phyloP scores from a whole-genome alignment of 1,139 yeast genomes.

The Yarrowia galli region DNA sequence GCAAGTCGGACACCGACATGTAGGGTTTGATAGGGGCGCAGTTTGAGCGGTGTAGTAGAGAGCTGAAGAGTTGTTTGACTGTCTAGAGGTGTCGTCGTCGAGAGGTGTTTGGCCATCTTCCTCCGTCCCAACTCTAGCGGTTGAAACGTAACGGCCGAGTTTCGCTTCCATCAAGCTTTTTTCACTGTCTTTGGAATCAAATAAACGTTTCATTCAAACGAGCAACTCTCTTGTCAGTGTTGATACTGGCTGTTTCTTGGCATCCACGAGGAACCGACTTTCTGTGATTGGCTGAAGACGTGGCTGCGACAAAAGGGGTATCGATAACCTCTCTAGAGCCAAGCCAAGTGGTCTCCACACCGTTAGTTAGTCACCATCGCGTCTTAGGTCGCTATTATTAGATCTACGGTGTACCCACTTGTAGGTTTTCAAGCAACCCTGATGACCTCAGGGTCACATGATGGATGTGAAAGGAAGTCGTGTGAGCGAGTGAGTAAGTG shows the following conservation, averaged over 20 bases:
- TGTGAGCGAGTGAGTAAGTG: background rate
- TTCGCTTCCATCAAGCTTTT: constrained; percentile 5
- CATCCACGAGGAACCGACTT: background rate
- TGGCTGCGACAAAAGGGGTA: too few species aligned
- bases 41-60: background rate
- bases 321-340: too few species aligned
- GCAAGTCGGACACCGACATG: constrained; percentile 28
- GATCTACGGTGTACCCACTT: background rate
- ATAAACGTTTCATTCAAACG: background rate
- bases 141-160: background rate
- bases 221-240: background rate
- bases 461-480: background rate
- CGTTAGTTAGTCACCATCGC: background rate
- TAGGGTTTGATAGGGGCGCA: constrained; percentile 15
- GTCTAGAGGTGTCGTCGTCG: background rate
- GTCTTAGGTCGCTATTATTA: background rate
- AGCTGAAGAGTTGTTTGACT: background rate
- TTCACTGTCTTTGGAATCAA: background rate
- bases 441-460: constrained; percentile 9
- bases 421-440: constrained; percentile 13
- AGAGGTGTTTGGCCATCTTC: too few species aligned
- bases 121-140: background rate
- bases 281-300: background rate
- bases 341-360: background rate
- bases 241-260: background rate